Conservation (phyloP, 1,284 basidiomycete species). For the Puccinia triticina region DNA sequence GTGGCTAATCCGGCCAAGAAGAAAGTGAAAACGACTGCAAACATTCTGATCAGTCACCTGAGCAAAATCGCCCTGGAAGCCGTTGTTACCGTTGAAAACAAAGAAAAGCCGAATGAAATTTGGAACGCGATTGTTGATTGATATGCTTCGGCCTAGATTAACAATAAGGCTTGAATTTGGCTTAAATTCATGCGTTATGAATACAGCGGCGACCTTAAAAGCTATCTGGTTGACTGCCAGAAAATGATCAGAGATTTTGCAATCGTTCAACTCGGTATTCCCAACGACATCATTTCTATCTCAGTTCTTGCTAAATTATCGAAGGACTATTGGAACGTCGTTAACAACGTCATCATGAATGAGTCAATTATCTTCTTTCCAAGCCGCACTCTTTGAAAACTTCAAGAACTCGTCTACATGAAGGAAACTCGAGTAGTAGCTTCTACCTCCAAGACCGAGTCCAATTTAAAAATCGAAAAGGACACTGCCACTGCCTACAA, state of each 20-base stretch:
- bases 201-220: neutral
- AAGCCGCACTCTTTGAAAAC: too few relatives aligned
- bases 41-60: too few relatives aligned
- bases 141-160: neutral
- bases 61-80: neutral
- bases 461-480: neutral
- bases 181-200: slow-evolving; percentile 1
- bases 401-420: too few relatives aligned
- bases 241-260: neutral
- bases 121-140: neutral
- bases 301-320: too few relatives aligned
- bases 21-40: neutral
- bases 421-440: neutral
- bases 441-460: neutral
- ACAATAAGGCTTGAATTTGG: slow-evolving; percentile 16
- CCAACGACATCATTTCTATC: neutral
- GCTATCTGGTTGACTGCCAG: too few relatives aligned
- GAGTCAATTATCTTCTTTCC: too few relatives aligned
- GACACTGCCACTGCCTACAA: neutral
- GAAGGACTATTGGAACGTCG: too few relatives aligned
- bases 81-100: neutral
- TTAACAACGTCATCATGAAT: too few relatives aligned
- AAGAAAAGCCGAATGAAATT: neutral
- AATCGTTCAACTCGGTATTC: neutral
- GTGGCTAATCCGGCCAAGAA: neutral